Percentiles rank a stretch among this genome's conserved stretches.
These are phyloP conservation scores for Wilcoxina mikolae DNA, from an alignment of 495 filamentous ascomycete genomes.

Conservation along the genomic window DNA sequence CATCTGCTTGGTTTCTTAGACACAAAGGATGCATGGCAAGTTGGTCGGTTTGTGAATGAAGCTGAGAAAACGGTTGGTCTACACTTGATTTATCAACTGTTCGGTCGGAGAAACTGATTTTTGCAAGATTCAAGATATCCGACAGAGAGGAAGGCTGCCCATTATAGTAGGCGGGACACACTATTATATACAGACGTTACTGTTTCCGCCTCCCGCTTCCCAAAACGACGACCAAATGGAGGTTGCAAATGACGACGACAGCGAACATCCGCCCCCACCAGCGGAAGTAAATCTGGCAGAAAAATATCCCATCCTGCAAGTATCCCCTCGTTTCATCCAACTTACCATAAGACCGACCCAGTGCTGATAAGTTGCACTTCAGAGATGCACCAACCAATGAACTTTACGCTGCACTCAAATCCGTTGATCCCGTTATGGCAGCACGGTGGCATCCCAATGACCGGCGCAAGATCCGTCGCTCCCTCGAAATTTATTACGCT, in stretches of 20 bases:
- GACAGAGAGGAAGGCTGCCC: constrained; percentile 58
- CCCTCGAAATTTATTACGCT: constrained; percentile 72
- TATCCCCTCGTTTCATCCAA: not conserved
- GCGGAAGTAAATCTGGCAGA: constrained; percentile 24
- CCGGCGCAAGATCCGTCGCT: constrained; percentile 71
- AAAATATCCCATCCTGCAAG: constrained; percentile 53
- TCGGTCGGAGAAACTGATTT: not conserved
- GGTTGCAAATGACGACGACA: constrained; percentile 25
- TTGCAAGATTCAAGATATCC: constrained; percentile 55
- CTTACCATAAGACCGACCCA: not conserved
- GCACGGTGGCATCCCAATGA: constrained; percentile 89
- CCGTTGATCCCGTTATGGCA: constrained; percentile 83
- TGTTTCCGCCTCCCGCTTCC: constrained; percentile 50
- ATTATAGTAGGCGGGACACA: constrained; percentile 90
- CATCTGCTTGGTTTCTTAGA: constrained; percentile 70
- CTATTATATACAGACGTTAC: constrained; percentile 78
- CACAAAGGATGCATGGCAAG: constrained; percentile 61
- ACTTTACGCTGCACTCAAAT: constrained; percentile 53
- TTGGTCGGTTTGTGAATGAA: constrained; percentile 55
- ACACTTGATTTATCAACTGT: not conserved
- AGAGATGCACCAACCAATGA: constrained; percentile 46
- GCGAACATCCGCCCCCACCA: constrained; percentile 10
- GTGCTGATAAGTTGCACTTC: not conserved
- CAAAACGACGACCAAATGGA: constrained; percentile 21
- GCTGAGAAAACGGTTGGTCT: constrained; percentile 39